Evolutionary conservation across 352 stramenopile genomes (phyloP).

Genomic region (Phytopythium litorale): DNA sequence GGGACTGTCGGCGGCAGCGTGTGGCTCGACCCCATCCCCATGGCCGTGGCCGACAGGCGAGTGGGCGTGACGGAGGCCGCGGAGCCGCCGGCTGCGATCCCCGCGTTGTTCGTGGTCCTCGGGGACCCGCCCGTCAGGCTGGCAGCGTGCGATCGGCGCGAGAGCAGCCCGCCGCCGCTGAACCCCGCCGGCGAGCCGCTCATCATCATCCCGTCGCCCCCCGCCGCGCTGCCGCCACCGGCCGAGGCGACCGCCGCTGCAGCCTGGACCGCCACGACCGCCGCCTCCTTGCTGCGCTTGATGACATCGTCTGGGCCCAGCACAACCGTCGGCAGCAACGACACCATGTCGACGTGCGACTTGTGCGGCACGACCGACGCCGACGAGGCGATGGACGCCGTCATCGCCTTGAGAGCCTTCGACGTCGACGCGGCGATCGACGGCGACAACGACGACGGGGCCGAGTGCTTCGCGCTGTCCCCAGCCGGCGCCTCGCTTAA

Average conservation of each 20-base stretch:
- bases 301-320: constrained; percentile 82
- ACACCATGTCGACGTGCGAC: constrained; percentile 73
- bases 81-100: constrained; percentile 5
- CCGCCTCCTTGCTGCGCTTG: constrained; percentile 80
- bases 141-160: constrained; percentile 37
- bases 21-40: constrained; percentile 5
- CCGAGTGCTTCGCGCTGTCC: constrained; percentile 20
- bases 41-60: constrained; percentile 2
- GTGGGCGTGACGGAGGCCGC: constrained; percentile 1
- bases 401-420: constrained; percentile 21
- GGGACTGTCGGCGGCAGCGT: constrained; percentile 11
- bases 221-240: constrained; percentile 34
- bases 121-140: constrained; percentile 12
- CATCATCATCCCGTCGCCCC: constrained; percentile 40
- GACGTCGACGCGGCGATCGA: constrained; percentile 5
- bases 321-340: constrained; percentile 41
- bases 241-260: constrained; percentile 59
- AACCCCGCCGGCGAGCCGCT: constrained; percentile 38
- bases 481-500: constrained; percentile 14
- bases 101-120: constrained; percentile 4
- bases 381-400: constrained; percentile 21
- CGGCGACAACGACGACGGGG: constrained; percentile 16
- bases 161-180: constrained; percentile 21
- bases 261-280: constrained; percentile 68
- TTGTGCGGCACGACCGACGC: constrained; percentile 66